Conservation (phyloP, 1,284 basidiomycete species). For the Irpex sp. region DNA sequence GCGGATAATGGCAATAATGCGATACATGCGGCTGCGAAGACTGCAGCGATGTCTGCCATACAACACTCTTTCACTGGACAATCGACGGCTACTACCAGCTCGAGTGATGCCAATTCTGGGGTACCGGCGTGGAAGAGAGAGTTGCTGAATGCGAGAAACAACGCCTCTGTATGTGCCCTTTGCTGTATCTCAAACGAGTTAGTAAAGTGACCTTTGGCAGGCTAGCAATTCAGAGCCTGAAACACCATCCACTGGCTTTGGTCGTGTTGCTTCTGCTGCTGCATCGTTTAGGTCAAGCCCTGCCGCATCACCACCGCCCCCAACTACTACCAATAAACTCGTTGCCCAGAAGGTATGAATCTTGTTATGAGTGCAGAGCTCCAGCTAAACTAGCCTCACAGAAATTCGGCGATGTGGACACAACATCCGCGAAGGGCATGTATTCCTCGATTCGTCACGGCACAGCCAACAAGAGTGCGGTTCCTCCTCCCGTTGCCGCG, state of each 20-base stretch:
- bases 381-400: slow-evolving; percentile 19
- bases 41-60: neutral
- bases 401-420: slow-evolving; percentile 60
- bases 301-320: slow-evolving; percentile 8
- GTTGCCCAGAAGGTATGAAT: slow-evolving; percentile 27
- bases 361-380: neutral
- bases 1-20: slow-evolving; percentile 2
- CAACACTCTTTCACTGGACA: neutral
- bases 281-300: slow-evolving; percentile 20
- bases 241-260: slow-evolving; percentile 17
- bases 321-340: slow-evolving; percentile 13
- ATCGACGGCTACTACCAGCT: neutral
- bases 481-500: slow-evolving; percentile 33
- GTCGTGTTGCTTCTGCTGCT: slow-evolving; percentile 28
- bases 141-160: neutral
- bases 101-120: neutral
- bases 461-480: slow-evolving; percentile 37
- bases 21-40: slow-evolving; percentile 3
- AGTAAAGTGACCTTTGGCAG: slow-evolving; percentile 1
- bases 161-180: slow-evolving; percentile 7
- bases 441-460: slow-evolving; percentile 42
- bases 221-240: slow-evolving; percentile 8
- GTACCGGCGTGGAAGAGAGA: slow-evolving; percentile 11
- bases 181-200: neutral
- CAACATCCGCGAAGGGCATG: slow-evolving; percentile 48